Percentiles rank a stretch among this genome's conserved stretches.
phyloP scores from a whole-genome alignment of 176 grass and related monocot genomes.

The Puya raimondii region DNA sequence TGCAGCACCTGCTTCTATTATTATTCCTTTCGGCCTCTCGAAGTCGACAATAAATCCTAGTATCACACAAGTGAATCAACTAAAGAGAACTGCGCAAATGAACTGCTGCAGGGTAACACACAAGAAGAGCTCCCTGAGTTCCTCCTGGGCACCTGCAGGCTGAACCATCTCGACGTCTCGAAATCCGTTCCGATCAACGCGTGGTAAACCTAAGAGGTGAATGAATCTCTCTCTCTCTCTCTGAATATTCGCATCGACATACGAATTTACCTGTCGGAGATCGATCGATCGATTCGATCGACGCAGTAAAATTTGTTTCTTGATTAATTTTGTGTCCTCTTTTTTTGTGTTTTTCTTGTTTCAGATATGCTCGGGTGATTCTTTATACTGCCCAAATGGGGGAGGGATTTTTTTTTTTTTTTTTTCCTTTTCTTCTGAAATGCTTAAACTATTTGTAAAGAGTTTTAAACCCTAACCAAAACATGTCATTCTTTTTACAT shows the following conservation, averaged over 20 bases:
- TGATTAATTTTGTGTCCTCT: neutral
- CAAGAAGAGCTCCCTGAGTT: conserved; percentile 89
- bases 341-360: neutral
- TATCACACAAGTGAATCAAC: neutral
- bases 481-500: neutral
- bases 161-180: conserved; percentile 77
- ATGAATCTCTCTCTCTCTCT: neutral
- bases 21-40: neutral
- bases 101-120: conserved; percentile 62
- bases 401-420: neutral
- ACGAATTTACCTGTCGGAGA: neutral
- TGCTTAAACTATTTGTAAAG: conserved; percentile 1
- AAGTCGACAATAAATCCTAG: neutral
- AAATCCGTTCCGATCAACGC: conserved; percentile 61
- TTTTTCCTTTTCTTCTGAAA: neutral
- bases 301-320: neutral
- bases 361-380: neutral
- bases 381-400: neutral
- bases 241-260: neutral
- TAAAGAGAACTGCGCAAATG: neutral
- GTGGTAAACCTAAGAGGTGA: neutral
- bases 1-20: conserved; percentile 3
- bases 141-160: conserved; percentile 72
- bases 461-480: neutral
- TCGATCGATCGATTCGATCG: neutral